Percentiles rank a stretch among this genome's conserved stretches.
Evolutionary conservation across 345 rosid species (phyloP).

Genomic region (Eucalyptus globulus): DNA sequence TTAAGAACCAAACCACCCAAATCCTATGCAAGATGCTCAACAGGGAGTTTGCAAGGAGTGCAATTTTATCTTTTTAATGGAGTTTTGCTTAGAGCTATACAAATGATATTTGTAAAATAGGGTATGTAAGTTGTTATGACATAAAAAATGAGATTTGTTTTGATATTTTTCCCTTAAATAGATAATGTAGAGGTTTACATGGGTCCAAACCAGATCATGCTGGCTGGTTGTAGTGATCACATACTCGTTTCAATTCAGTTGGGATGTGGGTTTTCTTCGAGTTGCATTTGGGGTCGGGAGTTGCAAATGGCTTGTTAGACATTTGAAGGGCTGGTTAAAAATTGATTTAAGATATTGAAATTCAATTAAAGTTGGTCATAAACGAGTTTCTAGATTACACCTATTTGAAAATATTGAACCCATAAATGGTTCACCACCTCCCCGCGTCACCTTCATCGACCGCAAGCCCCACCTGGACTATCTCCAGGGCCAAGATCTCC

Average conservation of each 20-base stretch:
- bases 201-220: background rate
- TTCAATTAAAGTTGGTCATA: background rate
- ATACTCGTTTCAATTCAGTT: background rate
- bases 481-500: slow-evolving; percentile 48
- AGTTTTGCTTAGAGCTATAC: background rate
- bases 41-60: background rate
- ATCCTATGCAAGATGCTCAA: background rate
- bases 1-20: background rate
- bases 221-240: background rate
- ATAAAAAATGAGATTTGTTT: background rate
- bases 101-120: background rate
- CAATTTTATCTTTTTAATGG: background rate
- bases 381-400: background rate
- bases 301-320: background rate
- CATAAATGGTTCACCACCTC: background rate
- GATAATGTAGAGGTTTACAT: background rate
- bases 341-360: background rate
- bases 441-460: slow-evolving; percentile 51
- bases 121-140: background rate
- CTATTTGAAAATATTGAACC: background rate
- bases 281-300: background rate
- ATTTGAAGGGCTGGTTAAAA: background rate
- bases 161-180: background rate
- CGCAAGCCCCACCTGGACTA: slow-evolving; percentile 73
- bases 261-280: background rate